Base-by-base conservation (phyloP, 2,329 filamentous ascomycete species). In the Aspergillus ochraceoroseus region DNA sequence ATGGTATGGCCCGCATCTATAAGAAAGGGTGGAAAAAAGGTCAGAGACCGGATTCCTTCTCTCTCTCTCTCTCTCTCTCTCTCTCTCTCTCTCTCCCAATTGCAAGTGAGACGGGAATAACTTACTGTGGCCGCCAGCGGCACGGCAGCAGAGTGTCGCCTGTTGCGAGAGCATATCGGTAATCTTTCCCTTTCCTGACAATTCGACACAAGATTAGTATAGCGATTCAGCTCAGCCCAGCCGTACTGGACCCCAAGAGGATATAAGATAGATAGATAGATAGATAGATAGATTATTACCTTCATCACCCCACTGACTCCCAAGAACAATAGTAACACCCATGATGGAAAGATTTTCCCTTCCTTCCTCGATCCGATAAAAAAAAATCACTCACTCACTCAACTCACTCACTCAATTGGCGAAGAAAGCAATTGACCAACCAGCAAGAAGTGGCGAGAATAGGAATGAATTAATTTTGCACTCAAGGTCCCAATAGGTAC, bases 271-370 rank as follows among this genome's bases (percentile, higher is more conserved):
- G 18, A 41, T 38, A 19, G 7, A 31, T 17, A 25, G 11, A 7
- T 8, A 15, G 18, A 26, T 15, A 34, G 18, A 15, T 18, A 12
- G 17, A 18, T 20, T 37, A 35, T 14, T 26, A 64, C 68, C 68
- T 62, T 71, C 68, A 61, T 71, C 68, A 52, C 68, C 68, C 63
- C 67, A 71, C 60, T 71, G 68, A 49, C 64, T 59, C 44, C 68
- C 68, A 35, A 71, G 54, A 51, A 71, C 66, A 38, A 71, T 63
- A 35, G 68, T 66, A 41, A 70, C 35, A 48, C 44, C 63, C 60
- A 63, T 63, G 28, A 40, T 59, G 29, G 29, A 29, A 22, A 5
- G 12, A 17, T 7, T 33, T n/a, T 19, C n/a, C 9, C 17, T 26
- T 27, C 27, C 18, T 25, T 20, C 32, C 8, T 9, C 7, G 15